phyloP scores from a whole-genome alignment of 768 basidiomycete species.

The Phlebiopsis gigantea region DNA sequence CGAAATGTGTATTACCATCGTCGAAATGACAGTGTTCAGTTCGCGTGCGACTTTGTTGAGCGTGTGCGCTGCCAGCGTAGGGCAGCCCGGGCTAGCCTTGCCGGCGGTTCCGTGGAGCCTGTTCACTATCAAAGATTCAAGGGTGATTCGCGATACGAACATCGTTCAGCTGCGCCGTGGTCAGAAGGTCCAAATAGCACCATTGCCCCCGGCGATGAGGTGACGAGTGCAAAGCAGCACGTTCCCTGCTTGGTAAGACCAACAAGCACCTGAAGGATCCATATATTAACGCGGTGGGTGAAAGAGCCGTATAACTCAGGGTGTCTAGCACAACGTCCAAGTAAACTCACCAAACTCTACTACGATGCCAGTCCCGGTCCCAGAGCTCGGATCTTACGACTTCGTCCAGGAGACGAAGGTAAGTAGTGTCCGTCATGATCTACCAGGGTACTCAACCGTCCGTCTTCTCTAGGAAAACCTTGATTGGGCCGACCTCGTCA shows the following conservation, averaged over 20 bases:
- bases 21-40: too few relatives aligned
- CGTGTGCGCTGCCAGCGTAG: background rate
- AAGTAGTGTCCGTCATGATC: background rate
- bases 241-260: conserved; percentile 3
- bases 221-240: conserved; percentile 2
- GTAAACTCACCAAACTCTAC: background rate
- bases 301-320: background rate
- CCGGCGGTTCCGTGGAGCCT: too few relatives aligned
- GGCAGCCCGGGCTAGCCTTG: background rate
- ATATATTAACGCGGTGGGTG: background rate
- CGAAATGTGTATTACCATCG: background rate
- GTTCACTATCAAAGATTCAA: background rate
- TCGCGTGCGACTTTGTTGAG: too few relatives aligned
- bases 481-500: conserved; percentile 45
- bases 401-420: conserved; percentile 38
- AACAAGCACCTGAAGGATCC: background rate
- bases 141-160: background rate
- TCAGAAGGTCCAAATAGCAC: conserved; percentile 11
- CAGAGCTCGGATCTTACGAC: conserved; percentile 34
- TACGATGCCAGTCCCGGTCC: conserved; percentile 32
- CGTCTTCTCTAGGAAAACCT: conserved; percentile 33
- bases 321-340: background rate
- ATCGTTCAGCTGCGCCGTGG: background rate
- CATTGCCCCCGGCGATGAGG: conserved; percentile 9
- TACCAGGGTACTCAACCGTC: background rate